Evolutionary conservation across 495 filamentous ascomycete species (phyloP), one percentile per base, ranked within the genome.

Genomic region (Xylaria flabelliformis): DNA sequence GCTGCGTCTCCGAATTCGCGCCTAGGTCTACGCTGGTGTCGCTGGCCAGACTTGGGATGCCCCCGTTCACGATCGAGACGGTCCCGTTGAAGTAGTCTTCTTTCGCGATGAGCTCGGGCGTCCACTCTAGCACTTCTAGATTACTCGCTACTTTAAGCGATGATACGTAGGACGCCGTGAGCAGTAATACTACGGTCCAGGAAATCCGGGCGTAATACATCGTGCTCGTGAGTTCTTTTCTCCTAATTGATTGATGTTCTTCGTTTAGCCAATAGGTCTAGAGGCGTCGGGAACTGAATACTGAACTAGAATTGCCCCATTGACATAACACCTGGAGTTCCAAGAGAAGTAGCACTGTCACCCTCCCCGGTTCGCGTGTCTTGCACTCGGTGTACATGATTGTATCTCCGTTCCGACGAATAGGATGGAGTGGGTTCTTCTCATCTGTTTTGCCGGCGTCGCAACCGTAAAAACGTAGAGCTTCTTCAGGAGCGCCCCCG

Each of bases 1-100:
- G 80, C 69, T 86, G 61, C 7, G 83, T 86, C 72, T 86, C 83
- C 66, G 83, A 82, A 72, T 86, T 86, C 62, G 79, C 77, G 51
- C 78, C 75, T 21, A 80, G 78, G 19, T 74, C 69, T 2, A 82
- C 68, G 19, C 69, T 61, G 6, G 76, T 72, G 34, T 75, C 74
- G 65, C 66, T 79, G 32, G 71, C 70, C 32, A 82, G 72, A 69
- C 79, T 82, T 26, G 77, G 72, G 13, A 85, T 73, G 24, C 76
- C 77, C 0, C 80, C 74, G 69, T 75, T 79, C 10, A 81, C 76
- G 46, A 81, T 68, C 61, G 67, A 34, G 13, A 63, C 71, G 34
- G 34, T 71, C n/a, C 75, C 79, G 61, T 44, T 44, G 61, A 64
- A 80, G 72, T 74, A 80, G 72, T 82, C 70, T 17, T 77, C 69